Evolutionary conservation across 768 basidiomycete species (phyloP), one percentile per base, ranked within the genome.

Genomic region (Psilocybe subaeruginosa): DNA sequence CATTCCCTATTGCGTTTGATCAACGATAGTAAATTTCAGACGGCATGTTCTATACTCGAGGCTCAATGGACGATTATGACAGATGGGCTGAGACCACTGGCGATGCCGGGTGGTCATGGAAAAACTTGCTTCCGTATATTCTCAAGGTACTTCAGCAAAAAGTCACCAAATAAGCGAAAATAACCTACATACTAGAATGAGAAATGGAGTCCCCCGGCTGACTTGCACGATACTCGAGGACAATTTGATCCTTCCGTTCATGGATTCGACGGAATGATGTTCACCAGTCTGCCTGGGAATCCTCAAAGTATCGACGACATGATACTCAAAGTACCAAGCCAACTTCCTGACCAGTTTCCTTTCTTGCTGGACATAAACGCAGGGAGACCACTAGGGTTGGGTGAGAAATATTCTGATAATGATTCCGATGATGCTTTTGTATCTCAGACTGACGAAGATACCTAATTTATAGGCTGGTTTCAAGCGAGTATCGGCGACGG

Each of bases 211-310:
- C 63, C 70, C 9, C 78, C 81, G 1, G 71, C 72, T 3, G 79
- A 80, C 56, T 57, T 68, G 16, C 79, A 79, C 58, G 69, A 80
- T 60, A 77, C 69, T 37, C 67, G 68, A 3, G 74, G 75, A 5
- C 70, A 81, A 61, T 77, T 72, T 55, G 65, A 77, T 57, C 78
- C 81, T 0, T 27, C 65, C 0, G 61, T 78, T 8, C 80, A 81
- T 63, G 72, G 77, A 9, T 69, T 67, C 16, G 57, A 66, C 9
- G 80, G 81, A 11, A 67, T 70, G 7, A 69, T 68, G 37, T 61
- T 60, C 0, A 74, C 76, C 50, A 76, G 73, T 54, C 64, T 80
- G 6, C 67, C 72, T 16, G 74, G 77, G 11, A 73, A 63, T 56
- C 67, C 75, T 9, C 54, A 60, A n/a, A 60, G 62, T 16, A 71